Evolutionary conservation across 176 grass and related monocot genomes (phyloP).

Genomic region (Chrysopogon serrulatus): DNA sequence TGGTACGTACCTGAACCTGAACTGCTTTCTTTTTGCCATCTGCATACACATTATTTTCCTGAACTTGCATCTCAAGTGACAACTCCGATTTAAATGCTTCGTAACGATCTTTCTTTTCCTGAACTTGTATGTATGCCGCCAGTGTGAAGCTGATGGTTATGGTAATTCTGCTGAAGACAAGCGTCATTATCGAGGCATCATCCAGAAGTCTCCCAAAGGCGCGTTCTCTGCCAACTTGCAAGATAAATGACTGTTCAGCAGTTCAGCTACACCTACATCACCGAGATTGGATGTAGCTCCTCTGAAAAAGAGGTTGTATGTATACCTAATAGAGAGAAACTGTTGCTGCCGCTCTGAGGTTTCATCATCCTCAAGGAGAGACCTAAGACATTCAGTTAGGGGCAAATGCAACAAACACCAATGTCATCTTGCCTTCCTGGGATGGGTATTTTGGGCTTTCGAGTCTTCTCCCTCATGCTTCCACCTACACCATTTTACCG

Average conservation of each 20-base stretch:
- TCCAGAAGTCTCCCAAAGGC: background rate
- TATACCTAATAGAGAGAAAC: slow-evolving; percentile 2
- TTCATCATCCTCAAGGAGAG: background rate
- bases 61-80: background rate
- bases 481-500: background rate
- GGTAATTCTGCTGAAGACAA: slow-evolving; percentile 12
- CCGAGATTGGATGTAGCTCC: background rate
- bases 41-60: background rate
- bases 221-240: background rate
- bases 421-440: background rate
- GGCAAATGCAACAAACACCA: background rate
- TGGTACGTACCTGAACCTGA: slow-evolving; percentile 39
- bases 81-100: background rate
- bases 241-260: slow-evolving; percentile 1
- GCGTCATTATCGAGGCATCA: slow-evolving; percentile 17
- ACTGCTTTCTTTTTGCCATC: background rate
- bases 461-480: slow-evolving; percentile 3
- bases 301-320: background rate
- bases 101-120: background rate
- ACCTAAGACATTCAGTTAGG: background rate
- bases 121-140: background rate
- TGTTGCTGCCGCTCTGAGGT: background rate
- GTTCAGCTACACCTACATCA: background rate
- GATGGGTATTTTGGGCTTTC: background rate
- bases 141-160: slow-evolving; percentile 29